These are phyloP conservation scores for Apiospora arundinis DNA, from an alignment of 2,329 filamentous ascomycete genomes.

Conservation along the genomic window DNA sequence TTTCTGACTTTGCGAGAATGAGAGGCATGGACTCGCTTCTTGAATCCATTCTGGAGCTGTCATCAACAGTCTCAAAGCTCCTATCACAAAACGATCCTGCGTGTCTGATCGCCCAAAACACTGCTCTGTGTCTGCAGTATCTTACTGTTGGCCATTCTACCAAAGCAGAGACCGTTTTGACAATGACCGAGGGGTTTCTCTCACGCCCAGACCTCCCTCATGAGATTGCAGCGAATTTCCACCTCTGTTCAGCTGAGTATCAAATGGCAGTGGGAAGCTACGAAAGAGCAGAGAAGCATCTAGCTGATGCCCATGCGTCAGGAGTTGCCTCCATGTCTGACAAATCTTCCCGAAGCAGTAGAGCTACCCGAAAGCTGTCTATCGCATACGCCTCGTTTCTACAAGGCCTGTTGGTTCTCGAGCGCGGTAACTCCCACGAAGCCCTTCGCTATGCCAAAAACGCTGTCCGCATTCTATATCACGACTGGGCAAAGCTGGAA, in stretches of 20 bases:
- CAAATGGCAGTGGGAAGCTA: constrained; percentile 70
- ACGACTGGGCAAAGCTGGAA: constrained; percentile 62
- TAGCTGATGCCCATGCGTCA: constrained; percentile 48
- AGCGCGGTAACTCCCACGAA: constrained; percentile 63
- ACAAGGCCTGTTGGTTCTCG: constrained; percentile 69
- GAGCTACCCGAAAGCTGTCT: constrained; percentile 55
- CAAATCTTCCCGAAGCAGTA: constrained; percentile 41
- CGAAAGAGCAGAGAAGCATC: constrained; percentile 60
- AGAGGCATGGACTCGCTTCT: constrained; percentile 56
- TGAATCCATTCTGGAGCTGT: constrained; percentile 54
- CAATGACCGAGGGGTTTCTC: constrained; percentile 60
- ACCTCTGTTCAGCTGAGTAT: constrained; percentile 78
- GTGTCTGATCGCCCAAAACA: constrained; percentile 52
- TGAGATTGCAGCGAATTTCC: constrained; percentile 58
- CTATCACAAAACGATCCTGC: constrained; percentile 41
- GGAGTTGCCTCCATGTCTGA: constrained; percentile 37
- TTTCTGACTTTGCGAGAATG: constrained; percentile 58
- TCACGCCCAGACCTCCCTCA: constrained; percentile 47
- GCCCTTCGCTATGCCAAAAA: constrained; percentile 64
- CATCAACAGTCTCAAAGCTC: constrained; percentile 49
- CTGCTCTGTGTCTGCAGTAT: constrained; percentile 59
- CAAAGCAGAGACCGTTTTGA: constrained; percentile 60
- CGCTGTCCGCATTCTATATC: constrained; percentile 61
- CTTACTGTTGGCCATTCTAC: constrained; percentile 58
- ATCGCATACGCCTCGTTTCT: constrained; percentile 67